A percentile compares a stretch with the other conserved stretches of the same genome.
These are phyloP conservation scores for Periconia sp. DNA, from an alignment of 2,329 filamentous ascomycete species.

Conservation along the genomic window DNA sequence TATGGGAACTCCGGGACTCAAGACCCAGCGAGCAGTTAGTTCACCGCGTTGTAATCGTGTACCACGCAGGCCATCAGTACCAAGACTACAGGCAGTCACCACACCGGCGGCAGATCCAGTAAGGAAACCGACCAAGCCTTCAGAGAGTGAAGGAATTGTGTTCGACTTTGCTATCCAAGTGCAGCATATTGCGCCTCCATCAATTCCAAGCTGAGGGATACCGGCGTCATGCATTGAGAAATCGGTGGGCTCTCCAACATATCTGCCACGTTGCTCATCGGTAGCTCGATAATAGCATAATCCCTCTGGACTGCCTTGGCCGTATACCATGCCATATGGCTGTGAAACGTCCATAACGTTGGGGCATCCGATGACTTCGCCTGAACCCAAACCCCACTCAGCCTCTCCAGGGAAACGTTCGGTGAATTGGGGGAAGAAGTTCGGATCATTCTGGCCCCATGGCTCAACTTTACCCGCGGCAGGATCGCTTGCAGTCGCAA, in stretches of 20 bases:
- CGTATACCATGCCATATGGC: slow-evolving; percentile 77
- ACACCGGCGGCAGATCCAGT: slow-evolving; percentile 82
- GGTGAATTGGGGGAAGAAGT: slow-evolving; percentile 73
- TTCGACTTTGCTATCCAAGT: slow-evolving; percentile 90
- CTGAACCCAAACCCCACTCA: slow-evolving; percentile 77
- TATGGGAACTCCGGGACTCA: slow-evolving; percentile 92
- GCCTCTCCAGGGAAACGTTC: slow-evolving; percentile 73
- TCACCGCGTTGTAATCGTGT: slow-evolving; percentile 71
- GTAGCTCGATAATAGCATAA: slow-evolving; percentile 74
- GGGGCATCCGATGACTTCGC: slow-evolving; percentile 71
- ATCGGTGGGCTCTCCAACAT: slow-evolving; percentile 64
- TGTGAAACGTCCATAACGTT: slow-evolving; percentile 93
- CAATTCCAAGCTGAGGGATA: slow-evolving; percentile 73
- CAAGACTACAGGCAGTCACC: slow-evolving; percentile 78
- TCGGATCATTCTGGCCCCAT: slow-evolving; percentile 79
- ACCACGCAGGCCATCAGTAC: slow-evolving; percentile 60
- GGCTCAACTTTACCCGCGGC: slow-evolving; percentile 72
- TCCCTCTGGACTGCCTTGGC: slow-evolving; percentile 84
- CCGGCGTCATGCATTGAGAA: slow-evolving; percentile 67
- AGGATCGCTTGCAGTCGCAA: slow-evolving; percentile 81
- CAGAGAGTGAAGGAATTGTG: slow-evolving; percentile 69
- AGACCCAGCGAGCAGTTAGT: slow-evolving; percentile 81
- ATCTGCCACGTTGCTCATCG: slow-evolving; percentile 75
- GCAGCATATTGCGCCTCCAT: slow-evolving; percentile 71
- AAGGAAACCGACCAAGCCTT: slow-evolving; percentile 79